phyloP scores from a whole-genome alignment of 148 eudicot genomes.

The Heliosperma pusillum region DNA sequence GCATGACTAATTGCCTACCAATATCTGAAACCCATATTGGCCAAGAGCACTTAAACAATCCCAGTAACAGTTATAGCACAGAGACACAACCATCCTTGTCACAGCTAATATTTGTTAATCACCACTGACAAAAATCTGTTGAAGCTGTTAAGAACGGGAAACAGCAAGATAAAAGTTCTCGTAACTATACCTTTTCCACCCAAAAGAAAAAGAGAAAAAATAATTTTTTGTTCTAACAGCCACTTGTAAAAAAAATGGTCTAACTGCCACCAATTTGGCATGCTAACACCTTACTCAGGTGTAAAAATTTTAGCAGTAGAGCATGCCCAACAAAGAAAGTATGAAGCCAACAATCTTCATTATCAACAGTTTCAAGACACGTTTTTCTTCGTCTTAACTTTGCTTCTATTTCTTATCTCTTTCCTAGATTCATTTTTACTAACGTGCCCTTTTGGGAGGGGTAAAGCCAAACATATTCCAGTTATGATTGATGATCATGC shows the following conservation, averaged over 20 bases:
- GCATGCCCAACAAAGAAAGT: background rate
- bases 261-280: too few species aligned
- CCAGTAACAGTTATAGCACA: background rate
- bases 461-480: background rate
- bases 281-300: background rate
- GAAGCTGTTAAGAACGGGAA: too few species aligned
- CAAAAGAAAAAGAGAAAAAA: too few species aligned
- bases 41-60: background rate
- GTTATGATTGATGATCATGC: background rate
- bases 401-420: background rate
- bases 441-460: too few species aligned
- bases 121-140: too few species aligned
- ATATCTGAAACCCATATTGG: background rate
- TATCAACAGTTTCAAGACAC: background rate
- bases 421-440: background rate
- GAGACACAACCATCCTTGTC: too few species aligned
- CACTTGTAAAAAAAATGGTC: too few species aligned
- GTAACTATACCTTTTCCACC: too few species aligned
- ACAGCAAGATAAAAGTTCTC: too few species aligned
- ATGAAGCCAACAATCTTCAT: background rate
- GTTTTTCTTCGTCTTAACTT: background rate
- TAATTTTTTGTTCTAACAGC: too few species aligned
- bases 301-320: background rate
- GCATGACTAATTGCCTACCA: constrained; percentile 3
- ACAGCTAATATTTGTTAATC: too few species aligned